These are phyloP conservation scores for Quercus cerris DNA, from an alignment of 306 rosid species.

Conservation along the genomic window DNA sequence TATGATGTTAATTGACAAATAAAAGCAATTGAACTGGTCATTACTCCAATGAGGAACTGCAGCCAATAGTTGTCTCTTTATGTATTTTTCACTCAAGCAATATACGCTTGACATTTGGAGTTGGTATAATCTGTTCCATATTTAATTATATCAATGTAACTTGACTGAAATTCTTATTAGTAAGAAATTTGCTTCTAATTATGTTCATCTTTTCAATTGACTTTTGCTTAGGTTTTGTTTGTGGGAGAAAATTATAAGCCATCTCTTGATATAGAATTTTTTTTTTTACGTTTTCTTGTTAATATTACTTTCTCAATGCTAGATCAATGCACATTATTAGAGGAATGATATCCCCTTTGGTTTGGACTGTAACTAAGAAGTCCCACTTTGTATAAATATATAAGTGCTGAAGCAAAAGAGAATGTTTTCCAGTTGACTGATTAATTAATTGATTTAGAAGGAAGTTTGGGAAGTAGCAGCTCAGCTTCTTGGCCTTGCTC, in stretches of 20 bases:
- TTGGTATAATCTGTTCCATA: too few species aligned
- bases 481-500: constrained; percentile 78
- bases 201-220: background rate
- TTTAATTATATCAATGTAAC: too few species aligned
- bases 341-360: background rate
- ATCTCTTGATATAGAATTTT: background rate
- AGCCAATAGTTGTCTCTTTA: too few species aligned
- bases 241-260: background rate
- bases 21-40: too few species aligned
- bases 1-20: background rate
- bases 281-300: background rate
- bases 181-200: too few species aligned
- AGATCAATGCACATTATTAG: background rate
- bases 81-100: too few species aligned
- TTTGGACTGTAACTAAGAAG: background rate
- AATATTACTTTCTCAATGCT: background rate
- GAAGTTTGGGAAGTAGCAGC: constrained; percentile 99
- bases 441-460: constrained; percentile 60
- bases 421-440: constrained; percentile 21
- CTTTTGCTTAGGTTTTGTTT: background rate
- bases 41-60: too few species aligned
- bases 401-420: background rate
- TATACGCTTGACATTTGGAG: too few species aligned
- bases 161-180: too few species aligned
- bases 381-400: background rate